These are phyloP conservation scores for Zygosaccharomyces pseudobailii DNA, from an alignment of 1,139 yeast species.

Conservation along the genomic window DNA sequence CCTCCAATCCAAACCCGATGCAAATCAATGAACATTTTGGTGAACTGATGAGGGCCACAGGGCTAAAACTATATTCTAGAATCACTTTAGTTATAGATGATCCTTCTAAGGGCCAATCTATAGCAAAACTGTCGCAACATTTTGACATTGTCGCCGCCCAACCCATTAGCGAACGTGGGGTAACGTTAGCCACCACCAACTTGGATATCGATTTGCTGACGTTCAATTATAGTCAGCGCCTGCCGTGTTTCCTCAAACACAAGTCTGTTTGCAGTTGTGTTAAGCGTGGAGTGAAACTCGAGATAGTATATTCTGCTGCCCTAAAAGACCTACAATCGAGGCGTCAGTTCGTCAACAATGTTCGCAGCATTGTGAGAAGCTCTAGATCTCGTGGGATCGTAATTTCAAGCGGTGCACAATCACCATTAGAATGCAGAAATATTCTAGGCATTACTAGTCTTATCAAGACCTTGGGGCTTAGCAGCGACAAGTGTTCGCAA, in stretches of 20 bases:
- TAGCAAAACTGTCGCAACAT: conserved; percentile 53
- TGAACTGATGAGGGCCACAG: conserved; percentile 30
- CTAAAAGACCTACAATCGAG: conserved; percentile 44
- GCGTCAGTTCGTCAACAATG: conserved; percentile 62
- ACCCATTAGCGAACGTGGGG: conserved; percentile 75
- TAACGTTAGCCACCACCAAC: conserved; percentile 64
- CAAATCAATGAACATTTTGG: conserved; percentile 25
- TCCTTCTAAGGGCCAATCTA: conserved; percentile 68
- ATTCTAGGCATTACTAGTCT: conserved; percentile 66
- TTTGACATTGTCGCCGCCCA: conserved; percentile 81
- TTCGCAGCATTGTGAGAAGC: conserved; percentile 74
- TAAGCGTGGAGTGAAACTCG: conserved; percentile 72
- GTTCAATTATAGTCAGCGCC: conserved; percentile 56
- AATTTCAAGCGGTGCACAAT: conserved; percentile 68
- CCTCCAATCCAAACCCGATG: conserved; percentile 34
- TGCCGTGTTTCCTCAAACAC: conserved; percentile 78
- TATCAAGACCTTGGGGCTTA: conserved; percentile 59
- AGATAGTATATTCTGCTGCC: conserved; percentile 62
- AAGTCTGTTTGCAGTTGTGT: conserved; percentile 80
- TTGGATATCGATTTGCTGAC: conserved; percentile 71
- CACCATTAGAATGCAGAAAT: conserved; percentile 57
- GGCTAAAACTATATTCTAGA: conserved; percentile 62
- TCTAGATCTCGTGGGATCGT: conserved; percentile 76
- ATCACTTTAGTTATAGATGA: conserved; percentile 74
- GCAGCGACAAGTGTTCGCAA: conserved; percentile 51